Evolutionary conservation across 805 yeast genomes (phyloP), one percentile per base, ranked within the genome.

Genomic region (Suhomyces faveliae): DNA sequence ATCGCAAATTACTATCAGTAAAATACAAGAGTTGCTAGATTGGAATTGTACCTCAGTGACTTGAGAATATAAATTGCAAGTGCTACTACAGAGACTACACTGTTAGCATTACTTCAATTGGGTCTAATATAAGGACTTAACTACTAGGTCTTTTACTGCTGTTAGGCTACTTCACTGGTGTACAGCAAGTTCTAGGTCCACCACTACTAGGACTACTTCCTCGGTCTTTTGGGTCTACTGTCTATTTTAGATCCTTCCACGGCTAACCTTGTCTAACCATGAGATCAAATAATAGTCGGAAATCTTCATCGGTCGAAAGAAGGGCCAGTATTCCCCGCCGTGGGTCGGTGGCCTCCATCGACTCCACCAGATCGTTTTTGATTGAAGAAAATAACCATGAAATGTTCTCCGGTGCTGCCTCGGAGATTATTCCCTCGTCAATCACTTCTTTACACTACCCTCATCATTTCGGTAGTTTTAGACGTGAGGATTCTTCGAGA

Each of bases 361-460:
- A 68, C 35, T 63, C 71, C 4, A 45, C 59, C 2, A 43, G 51
- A 15, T 57, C 60, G 47, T 51, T 51, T 22, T 57, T 67, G 15
- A 49, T 66, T 21, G 87, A 84, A 46, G 88, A 81, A 42, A 85
- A 85, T 61, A 80, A 70, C 57, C 74, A 80, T 15, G 95, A 87
- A 62, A 81, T 85, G 71, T 87, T 78, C 62, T 81, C 88, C 2
- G 95, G 95, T 45, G 91, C 87, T 1, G 85, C 87, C 0, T 79
- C 87, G 2, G 89, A 84, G 53, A 78, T 82, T 40, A 80, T 87
- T 39, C 95, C 95, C 2, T 82, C 89, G 15, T 85, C 92, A 1
- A 83, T 87, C 51, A 80, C 88, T 0, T 80, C 90, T 2, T 84
- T 87, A 60, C 92, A 87, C 58, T 87, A 84, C 54, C 81, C 82